phyloP scores from a whole-genome alignment of 2,329 filamentous ascomycete species.

The Monosporascus cannonballus region DNA sequence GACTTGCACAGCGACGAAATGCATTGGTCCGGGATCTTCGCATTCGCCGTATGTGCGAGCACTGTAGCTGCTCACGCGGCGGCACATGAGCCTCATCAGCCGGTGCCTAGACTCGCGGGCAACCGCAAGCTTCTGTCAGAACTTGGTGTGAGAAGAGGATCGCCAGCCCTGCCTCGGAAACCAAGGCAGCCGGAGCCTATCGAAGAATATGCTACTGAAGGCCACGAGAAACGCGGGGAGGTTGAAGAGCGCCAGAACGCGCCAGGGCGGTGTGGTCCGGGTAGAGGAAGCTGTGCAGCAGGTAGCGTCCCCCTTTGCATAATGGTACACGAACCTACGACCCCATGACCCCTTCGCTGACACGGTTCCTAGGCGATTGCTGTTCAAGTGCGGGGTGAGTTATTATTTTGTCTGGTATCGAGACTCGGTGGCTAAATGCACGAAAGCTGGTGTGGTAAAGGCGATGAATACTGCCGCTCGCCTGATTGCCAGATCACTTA shows the following conservation, averaged over 20 bases:
- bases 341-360: background rate
- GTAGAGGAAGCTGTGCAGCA: background rate
- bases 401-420: background rate
- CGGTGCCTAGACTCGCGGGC: background rate
- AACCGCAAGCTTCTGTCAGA: background rate
- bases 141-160: background rate
- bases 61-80: background rate
- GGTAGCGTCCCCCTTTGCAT: background rate
- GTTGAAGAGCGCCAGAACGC: background rate
- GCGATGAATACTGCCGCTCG: slow-evolving; percentile 20
- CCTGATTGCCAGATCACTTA: slow-evolving; percentile 33
- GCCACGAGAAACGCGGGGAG: background rate
- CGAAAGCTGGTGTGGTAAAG: slow-evolving; percentile 22
- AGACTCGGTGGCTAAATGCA: slow-evolving; percentile 8
- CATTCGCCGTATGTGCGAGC: background rate
- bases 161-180: background rate
- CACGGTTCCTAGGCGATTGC: slow-evolving; percentile 16
- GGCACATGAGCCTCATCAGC: background rate
- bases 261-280: background rate
- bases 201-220: background rate
- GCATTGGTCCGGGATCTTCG: background rate
- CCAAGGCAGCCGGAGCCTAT: no score
- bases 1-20: background rate
- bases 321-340: no score
- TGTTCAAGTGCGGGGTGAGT: slow-evolving; percentile 26